Conservation (phyloP, 164 flowering plant genomes). For the Vitis rupestris region DNA sequence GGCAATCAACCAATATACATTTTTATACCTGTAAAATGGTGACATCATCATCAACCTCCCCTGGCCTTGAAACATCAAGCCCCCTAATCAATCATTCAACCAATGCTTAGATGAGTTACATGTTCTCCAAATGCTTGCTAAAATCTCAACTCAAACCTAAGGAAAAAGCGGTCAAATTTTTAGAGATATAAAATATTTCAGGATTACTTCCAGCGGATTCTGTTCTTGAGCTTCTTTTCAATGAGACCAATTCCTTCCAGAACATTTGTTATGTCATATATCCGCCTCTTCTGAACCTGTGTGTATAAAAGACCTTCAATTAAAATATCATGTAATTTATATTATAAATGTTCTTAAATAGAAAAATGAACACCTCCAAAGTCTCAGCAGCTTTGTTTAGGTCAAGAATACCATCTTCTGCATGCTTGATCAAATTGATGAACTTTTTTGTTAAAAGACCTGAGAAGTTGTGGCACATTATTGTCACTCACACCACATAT, state of each 20-base stretch:
- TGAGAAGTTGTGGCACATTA: slow-evolving; percentile 21
- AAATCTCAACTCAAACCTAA: slow-evolving; percentile 4
- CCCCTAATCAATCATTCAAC: slow-evolving; percentile 45
- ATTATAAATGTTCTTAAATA: neutral
- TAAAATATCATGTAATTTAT: neutral
- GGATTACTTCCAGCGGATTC: slow-evolving; percentile 91
- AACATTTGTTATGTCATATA: slow-evolving; percentile 97
- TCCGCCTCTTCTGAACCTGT: slow-evolving; percentile 94
- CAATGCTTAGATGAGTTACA: slow-evolving; percentile 11
- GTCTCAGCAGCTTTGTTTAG: slow-evolving; percentile 81
- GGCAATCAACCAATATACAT: slow-evolving; percentile 10
- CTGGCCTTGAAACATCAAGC: slow-evolving; percentile 64
- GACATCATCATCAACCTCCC: slow-evolving; percentile 49
- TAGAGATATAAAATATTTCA: slow-evolving; percentile 1
- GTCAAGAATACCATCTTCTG: slow-evolving; percentile 85
- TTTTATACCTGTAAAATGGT: slow-evolving; percentile 58
- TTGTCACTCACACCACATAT: slow-evolving; percentile 1
- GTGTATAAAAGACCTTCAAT: slow-evolving; percentile 9
- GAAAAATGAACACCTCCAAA: slow-evolving; percentile 49
- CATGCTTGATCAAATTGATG: slow-evolving; percentile 72
- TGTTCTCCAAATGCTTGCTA: slow-evolving; percentile 1
- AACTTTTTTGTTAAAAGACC: slow-evolving; percentile 90
- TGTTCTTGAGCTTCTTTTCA: slow-evolving; percentile 92
- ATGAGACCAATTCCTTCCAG: slow-evolving; percentile 96
- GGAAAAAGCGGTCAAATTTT: neutral